Evolutionary conservation across 73 alveolate genomes (phyloP), one percentile per base, ranked within the genome.

Genomic region (Effrenium voratum): DNA sequence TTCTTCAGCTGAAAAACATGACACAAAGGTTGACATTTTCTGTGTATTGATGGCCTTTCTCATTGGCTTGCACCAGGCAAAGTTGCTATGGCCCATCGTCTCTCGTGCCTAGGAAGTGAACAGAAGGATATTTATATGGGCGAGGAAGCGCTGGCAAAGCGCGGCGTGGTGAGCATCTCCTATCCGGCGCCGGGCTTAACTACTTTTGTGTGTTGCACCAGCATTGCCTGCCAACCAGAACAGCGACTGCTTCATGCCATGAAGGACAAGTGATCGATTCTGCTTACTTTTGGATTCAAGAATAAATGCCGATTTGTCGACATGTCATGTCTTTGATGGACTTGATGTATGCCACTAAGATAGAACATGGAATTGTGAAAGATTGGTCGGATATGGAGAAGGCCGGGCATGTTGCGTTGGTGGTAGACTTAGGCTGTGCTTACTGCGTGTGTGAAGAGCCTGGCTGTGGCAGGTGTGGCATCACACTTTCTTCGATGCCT

Each of bases 381-480:
- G 99, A 99, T 95, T 99, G 99, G 99, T 99, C 99, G 87, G 99
- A 99, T 90, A 99, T 93, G 99, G 99, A 93, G 99, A 99, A 88
- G 99, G 97, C 95, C 45, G 15, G n/a, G n/a, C n/a, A n/a, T n/a
- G n/a, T n/a, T n/a, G n/a, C n/a, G n/a, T n/a, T n/a, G n/a, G 63
- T 19, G 63, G 8, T n/a, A 68, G 44, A n/a, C 36, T 5, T 68
- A 1, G 26, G 80, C 4, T 16, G 6, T 34, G 80, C 10, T 15
- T 5, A n/a, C 30, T 22, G 16, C 44, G 30, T 76, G 59, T 34
- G 15, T 76, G 34, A 36, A 15, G n/a, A 36, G 10, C 40, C 2
- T 66, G 12, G 13, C n/a, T 46, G 52, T 76, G 46, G 47, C 49
- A 90, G 97, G 98, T 99, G 38, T 99, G 99, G 99, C 99, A 99